phyloP scores from a whole-genome alignment of 176 grass and related monocot genomes.

The Oryza meridionalis region DNA sequence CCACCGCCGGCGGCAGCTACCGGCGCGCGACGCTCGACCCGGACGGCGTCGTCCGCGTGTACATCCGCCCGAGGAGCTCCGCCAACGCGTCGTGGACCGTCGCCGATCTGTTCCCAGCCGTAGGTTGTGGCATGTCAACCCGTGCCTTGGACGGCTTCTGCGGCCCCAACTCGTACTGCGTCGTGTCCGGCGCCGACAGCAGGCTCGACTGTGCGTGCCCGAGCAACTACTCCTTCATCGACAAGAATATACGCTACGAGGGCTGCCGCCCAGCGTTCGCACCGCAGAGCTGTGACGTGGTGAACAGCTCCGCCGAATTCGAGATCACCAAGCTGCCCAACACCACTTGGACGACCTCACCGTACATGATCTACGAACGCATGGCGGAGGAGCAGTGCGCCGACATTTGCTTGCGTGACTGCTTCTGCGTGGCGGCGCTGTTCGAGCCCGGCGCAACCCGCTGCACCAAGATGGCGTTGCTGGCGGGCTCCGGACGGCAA shows the following conservation, averaged over 20 bases:
- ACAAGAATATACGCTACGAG: neutral
- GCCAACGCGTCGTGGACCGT: neutral
- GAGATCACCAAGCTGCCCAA: neutral
- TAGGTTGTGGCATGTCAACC: slow-evolving; percentile 19
- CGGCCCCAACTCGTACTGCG: slow-evolving; percentile 27
- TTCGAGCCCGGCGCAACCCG: too few relatives aligned
- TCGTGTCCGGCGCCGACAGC: neutral
- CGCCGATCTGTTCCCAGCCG: neutral
- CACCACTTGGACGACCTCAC: slow-evolving; percentile 20
- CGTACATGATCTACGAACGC: neutral
- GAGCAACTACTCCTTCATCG: neutral
- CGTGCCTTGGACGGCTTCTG: slow-evolving; percentile 22
- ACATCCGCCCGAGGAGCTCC: neutral
- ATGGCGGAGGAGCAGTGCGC: neutral
- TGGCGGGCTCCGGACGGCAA: too few relatives aligned
- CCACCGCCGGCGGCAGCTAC: neutral
- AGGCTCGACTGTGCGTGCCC: slow-evolving; percentile 36
- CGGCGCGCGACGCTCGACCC: slow-evolving; percentile 27
- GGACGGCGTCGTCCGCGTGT: slow-evolving; percentile 36
- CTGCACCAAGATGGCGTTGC: too few relatives aligned
- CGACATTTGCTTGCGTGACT: slow-evolving; percentile 20
- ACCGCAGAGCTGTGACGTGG: slow-evolving; percentile 27
- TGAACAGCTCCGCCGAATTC: slow-evolving; percentile 13
- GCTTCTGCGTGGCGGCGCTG: slow-evolving; percentile 17
- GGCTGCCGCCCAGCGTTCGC: slow-evolving; percentile 40